Percentiles rank a stretch among this genome's conserved stretches.
Conservation (phyloP, 2,329 filamentous ascomycete genomes). For the Fusarium brachygibbosum region DNA sequence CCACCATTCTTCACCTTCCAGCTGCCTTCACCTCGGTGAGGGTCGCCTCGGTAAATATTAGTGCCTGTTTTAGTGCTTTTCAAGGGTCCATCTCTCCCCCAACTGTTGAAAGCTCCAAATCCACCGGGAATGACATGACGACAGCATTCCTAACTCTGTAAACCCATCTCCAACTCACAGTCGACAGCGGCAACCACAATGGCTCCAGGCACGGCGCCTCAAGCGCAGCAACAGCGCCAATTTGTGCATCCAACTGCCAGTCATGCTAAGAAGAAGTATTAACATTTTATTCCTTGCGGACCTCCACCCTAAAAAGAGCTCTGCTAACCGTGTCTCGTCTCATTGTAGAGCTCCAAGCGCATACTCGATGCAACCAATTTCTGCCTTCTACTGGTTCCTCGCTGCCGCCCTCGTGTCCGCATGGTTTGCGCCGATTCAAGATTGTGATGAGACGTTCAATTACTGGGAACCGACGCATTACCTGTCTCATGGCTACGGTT, state of each 20-base stretch:
- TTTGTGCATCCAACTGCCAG: conserved; percentile 64
- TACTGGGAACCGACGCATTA: conserved; percentile 99
- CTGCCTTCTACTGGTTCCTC: conserved; percentile 85
- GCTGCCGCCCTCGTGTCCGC: conserved; percentile 81
- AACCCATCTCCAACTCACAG: conserved; percentile 34
- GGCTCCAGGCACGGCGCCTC: conserved; percentile 55
- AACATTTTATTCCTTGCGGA: not conserved
- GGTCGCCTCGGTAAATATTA: conserved; percentile 26
- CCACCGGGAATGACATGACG: conserved; percentile 48
- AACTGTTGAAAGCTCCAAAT: conserved; percentile 49
- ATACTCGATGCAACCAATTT: conserved; percentile 77
- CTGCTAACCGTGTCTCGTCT: conserved; percentile 24
- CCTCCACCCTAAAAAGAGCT: conserved; percentile 2
- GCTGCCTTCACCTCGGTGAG: conserved; percentile 41
- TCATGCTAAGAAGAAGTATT: conserved; percentile 67
- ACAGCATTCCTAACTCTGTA: conserved; percentile 44
- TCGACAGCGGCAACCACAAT: conserved; percentile 52
- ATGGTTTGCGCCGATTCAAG: conserved; percentile 89
- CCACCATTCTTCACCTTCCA: conserved; percentile 23
- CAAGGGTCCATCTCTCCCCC: conserved; percentile 32
- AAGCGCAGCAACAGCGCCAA: conserved; percentile 50
- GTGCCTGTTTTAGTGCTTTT: conserved; percentile 1
- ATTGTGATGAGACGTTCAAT: conserved; percentile 99
- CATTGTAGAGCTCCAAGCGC: conserved; percentile 58
- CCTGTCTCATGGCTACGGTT: conserved; percentile 88